Base-by-base conservation (phyloP, 1,284 basidiomycete species). In the Rhodotorula sp. region DNA sequence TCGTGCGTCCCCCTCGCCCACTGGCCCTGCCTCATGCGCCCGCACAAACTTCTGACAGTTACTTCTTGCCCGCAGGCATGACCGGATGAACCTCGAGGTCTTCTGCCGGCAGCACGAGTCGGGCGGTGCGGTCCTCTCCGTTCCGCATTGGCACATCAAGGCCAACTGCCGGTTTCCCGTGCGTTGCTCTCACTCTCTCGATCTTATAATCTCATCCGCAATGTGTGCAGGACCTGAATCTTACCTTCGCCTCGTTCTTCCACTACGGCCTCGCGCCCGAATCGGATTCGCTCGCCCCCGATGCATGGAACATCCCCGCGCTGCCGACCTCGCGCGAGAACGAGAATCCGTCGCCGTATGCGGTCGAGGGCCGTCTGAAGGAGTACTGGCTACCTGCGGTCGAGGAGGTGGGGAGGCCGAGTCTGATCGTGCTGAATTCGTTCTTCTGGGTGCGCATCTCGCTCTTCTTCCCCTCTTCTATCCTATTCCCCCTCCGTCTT, bases 111-210 rank as follows among this genome's bases (percentile, higher is more conserved):
- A 44, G 25, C 53, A 55, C 22, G n/a, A 39, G 12, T 19, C 37
- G 22, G 53, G 29, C n/a, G 61, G 39, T 21, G 53, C 61, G 0
- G n/a, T 44, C 1, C 51, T 63, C 29, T 32, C 39, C 37, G 53
- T 63, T 10, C 61, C 61, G 27, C 61, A 63, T 27, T 63, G 39
- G 32, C 61, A 63, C 32, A 44, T 63, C 61, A 63, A 63, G 32
- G 61, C 61, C 39, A 41, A 63, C 53, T 63, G 61, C 37, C 61
- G 51, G 39, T 34, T 63, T 5, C 53, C 61, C 19, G 60, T 51
- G 22, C 48, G 60, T 29, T 56, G 25, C 37, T 21, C 6, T 39
- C 13, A 13, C 39, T 39, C 25, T 36, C 10, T 21, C 19, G 34
- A 39, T 21, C 7, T 22, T 13, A 2, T 25, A 6, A 22, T 36